phyloP scores from a whole-genome alignment of 495 filamentous ascomycete species.

The Aspergillus saccharolyticus region DNA sequence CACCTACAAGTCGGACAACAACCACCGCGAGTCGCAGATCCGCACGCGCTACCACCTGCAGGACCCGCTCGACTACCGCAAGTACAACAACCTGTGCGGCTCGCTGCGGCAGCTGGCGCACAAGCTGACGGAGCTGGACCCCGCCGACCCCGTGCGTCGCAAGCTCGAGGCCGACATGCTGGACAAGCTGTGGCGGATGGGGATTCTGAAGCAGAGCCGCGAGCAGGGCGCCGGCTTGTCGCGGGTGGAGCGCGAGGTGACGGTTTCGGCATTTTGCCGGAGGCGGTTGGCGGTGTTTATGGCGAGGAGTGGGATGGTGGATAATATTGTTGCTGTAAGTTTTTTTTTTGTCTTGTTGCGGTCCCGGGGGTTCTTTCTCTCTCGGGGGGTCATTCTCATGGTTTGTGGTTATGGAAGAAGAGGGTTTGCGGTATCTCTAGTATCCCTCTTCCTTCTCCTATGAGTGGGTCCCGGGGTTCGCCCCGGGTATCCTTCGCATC shows the following conservation, averaged over 20 bases:
- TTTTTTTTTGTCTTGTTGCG: constrained; percentile 12
- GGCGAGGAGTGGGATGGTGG: constrained; percentile 81
- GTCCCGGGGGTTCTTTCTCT: no score
- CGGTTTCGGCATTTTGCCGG: constrained; percentile 78
- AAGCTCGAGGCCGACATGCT: constrained; percentile 80
- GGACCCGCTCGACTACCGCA: constrained; percentile 76
- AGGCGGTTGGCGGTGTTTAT: constrained; percentile 81
- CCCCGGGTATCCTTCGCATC: no score
- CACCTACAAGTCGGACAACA: constrained; percentile 82
- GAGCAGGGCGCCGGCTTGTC: constrained; percentile 58
- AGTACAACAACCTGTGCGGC: constrained; percentile 85
- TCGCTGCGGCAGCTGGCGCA: constrained; percentile 85
- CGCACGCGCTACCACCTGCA: constrained; percentile 83
- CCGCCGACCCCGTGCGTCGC: constrained; percentile 66
- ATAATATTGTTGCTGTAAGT: constrained; percentile 64
- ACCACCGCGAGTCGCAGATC: constrained; percentile 76
- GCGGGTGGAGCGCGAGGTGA: constrained; percentile 78
- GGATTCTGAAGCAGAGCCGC: constrained; percentile 65
- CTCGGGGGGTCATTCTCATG: no score
- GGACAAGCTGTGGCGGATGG: constrained; percentile 87
- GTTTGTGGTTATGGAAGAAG: no score
- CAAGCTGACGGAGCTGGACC: constrained; percentile 69
- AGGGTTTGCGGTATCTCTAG: no score
- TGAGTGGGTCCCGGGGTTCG: no score
- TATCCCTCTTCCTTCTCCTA: no score